Evolutionary conservation across 148 eudicot species (phyloP), one percentile per base, ranked within the genome.

Genomic region (Vaccinium corymbosum): DNA sequence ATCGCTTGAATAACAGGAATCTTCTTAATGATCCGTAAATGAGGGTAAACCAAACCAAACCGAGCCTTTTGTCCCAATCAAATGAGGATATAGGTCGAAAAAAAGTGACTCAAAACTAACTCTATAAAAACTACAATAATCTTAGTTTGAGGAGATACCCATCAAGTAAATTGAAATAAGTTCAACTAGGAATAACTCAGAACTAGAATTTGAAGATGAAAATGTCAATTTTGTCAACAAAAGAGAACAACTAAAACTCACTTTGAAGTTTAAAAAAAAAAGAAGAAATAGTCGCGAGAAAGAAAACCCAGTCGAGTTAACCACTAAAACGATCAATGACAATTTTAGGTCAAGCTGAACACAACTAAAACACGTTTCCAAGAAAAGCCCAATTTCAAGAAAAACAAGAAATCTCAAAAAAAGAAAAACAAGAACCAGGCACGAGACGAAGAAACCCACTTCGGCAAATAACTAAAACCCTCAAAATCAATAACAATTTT

Each of bases 401-500:
- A 42, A 42, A 42, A 42, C 46, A 42, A 42, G 46, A 42, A 42
- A 4, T 42, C 46, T 42, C 46, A 42, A 42, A 42, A 38, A 42
- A 42, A 42, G 32, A 32, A 32, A 29, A 71, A 15, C 2, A 32
- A 71, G 62, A 16, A 13, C 19, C 4, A 29, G 75, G 0, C 17
- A 42, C 4, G 27, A 16, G 52, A 38, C 56, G 4, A 13, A 8
- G 46, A 35, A 80, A 10, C 32, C 68, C 72, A 20, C 51, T 22
- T 52, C 7, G 51, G 38, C 20, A 76, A 59, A 50, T 1, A 81
- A 20, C 14, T 8, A 68, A 74, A 86, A 85, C 53, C 68, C 51
- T 29, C 27, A 16, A 83, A 11, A 13, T 14, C 53, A 4, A 51
- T 12, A 4, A 42, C 48, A 42, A 42, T 46, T 62, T 62, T 4